Evolutionary conservation across 2,329 filamentous ascomycete genomes (phyloP).

Genomic region (Xenoacremonium recifei): DNA sequence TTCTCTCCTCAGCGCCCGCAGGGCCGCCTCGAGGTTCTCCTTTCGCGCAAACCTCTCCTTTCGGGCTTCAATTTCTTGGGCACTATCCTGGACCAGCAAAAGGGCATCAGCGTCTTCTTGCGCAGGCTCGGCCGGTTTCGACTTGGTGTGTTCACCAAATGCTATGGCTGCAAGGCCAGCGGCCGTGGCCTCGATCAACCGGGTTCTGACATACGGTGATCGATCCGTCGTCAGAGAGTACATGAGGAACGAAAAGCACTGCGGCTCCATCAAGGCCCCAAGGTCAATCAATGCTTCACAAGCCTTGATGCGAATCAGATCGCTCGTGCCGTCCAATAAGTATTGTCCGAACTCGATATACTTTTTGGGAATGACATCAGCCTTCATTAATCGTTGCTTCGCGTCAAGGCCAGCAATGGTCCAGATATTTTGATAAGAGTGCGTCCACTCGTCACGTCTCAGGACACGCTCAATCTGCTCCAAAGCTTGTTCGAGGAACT

Average conservation of each 20-base stretch:
- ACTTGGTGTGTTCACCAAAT: constrained; percentile 57
- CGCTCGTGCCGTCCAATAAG: constrained; percentile 61
- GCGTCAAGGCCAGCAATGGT: constrained; percentile 62
- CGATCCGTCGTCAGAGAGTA: constrained; percentile 59
- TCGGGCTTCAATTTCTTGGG: constrained; percentile 53
- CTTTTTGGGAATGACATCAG: constrained; percentile 54
- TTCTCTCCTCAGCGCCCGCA: constrained; percentile 41
- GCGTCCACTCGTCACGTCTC: constrained; percentile 66
- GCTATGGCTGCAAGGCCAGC: constrained; percentile 62
- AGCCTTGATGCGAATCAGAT: constrained; percentile 63
- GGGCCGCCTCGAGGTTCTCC: constrained; percentile 59
- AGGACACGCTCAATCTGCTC: constrained; percentile 67
- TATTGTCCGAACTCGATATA: constrained; percentile 62
- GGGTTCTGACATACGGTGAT: constrained; percentile 61
- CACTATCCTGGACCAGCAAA: constrained; percentile 42
- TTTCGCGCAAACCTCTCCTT: constrained; percentile 64
- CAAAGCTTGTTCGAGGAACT: constrained; percentile 52
- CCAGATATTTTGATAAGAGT: constrained; percentile 67
- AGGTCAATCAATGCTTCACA: constrained; percentile 64
- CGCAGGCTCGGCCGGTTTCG: constrained; percentile 37
- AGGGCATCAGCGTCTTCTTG: constrained; percentile 37
- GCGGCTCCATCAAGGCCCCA: constrained; percentile 55
- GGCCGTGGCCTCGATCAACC: constrained; percentile 58
- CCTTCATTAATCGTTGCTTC: constrained; percentile 62
- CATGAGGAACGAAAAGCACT: constrained; percentile 56